Percentiles rank a stretch among this genome's conserved stretches.
phyloP scores from a whole-genome alignment of 2,329 filamentous ascomycete species.

The Monosporascus cannonballus region DNA sequence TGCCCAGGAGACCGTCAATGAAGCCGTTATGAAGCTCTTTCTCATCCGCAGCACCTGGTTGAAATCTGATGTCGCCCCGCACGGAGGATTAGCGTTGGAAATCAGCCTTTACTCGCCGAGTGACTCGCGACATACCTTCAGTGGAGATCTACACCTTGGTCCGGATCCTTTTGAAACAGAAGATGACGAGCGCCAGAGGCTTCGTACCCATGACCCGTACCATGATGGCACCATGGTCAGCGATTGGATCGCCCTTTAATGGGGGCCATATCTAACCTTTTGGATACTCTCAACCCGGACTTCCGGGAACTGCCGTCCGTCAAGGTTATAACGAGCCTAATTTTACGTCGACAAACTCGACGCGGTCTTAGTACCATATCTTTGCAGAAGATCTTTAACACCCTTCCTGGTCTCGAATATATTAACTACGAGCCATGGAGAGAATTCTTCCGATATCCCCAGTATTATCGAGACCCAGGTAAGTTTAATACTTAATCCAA shows the following conservation, averaged over 20 bases:
- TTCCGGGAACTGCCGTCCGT: neutral
- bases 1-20: neutral
- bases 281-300: neutral
- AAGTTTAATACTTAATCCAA: neutral
- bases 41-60: neutral
- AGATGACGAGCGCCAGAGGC: neutral
- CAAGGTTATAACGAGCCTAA: neutral
- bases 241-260: neutral
- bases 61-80: neutral
- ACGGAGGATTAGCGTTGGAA: neutral
- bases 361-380: neutral
- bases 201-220: neutral
- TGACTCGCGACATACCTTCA: neutral
- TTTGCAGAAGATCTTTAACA: neutral
- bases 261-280: neutral
- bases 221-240: neutral
- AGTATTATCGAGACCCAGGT: neutral
- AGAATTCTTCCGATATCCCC: neutral
- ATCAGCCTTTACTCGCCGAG: neutral
- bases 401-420: neutral
- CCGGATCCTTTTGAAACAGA: neutral
- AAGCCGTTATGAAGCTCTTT: neutral
- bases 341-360: neutral
- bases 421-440: neutral
- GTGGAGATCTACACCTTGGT: neutral